Conservation (phyloP, 2,329 filamentous ascomycete genomes). For the Dactylellina haptotyla region DNA sequence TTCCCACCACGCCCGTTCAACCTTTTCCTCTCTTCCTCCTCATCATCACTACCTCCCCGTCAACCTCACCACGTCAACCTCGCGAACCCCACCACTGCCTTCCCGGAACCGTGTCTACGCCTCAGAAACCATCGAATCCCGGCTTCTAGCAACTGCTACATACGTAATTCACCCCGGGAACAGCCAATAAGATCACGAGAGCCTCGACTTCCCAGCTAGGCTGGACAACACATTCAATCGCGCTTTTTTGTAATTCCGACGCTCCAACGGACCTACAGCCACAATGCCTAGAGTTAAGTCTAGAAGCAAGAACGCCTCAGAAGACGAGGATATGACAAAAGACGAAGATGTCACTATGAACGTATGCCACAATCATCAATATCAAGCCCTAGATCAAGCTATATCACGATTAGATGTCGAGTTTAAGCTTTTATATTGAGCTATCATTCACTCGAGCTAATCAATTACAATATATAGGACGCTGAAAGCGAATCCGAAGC, state of each 20-base stretch:
- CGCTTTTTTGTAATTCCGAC: slow-evolving; percentile 23
- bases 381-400: slow-evolving; percentile 14
- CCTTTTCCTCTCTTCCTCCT: slow-evolving; percentile 51
- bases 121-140: slow-evolving; percentile 1
- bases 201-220: slow-evolving; percentile 43
- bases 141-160: slow-evolving; percentile 7
- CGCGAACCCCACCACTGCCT: slow-evolving; percentile 17
- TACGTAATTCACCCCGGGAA: slow-evolving; percentile 23
- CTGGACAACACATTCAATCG: slow-evolving; percentile 53
- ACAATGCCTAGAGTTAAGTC: slow-evolving; percentile 41
- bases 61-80: slow-evolving; percentile 19
- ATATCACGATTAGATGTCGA: slow-evolving; percentile 7
- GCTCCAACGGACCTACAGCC: neutral
- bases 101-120: neutral
- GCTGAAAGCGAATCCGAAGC: slow-evolving; percentile 35
- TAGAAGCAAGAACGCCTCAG: slow-evolving; percentile 43
- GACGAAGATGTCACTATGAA: slow-evolving; percentile 58
- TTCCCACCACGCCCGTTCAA: slow-evolving; percentile 53
- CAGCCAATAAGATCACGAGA: slow-evolving; percentile 35
- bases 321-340: slow-evolving; percentile 39
- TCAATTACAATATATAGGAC: slow-evolving; percentile 41
- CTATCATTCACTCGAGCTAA: slow-evolving; percentile 32
- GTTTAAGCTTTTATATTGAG: slow-evolving; percentile 13
- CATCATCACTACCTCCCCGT: slow-evolving; percentile 45
- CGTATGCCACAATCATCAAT: slow-evolving; percentile 48